These are phyloP conservation scores for Ramularia endophylla DNA, from an alignment of 2,329 filamentous ascomycete species.

Conservation along the genomic window DNA sequence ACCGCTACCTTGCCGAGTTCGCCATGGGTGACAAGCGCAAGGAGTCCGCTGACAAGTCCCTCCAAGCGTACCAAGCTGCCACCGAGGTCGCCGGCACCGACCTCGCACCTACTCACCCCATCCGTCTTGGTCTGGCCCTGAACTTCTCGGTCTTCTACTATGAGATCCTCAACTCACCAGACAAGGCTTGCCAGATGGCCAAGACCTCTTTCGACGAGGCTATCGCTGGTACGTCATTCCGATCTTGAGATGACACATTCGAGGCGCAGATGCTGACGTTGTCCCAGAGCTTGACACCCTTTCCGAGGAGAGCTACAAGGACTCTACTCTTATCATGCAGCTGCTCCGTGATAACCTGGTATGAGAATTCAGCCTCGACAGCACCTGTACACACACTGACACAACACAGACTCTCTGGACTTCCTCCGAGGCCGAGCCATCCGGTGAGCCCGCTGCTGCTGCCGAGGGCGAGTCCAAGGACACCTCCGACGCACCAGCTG, in stretches of 20 bases:
- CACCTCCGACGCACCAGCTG: slow-evolving; percentile 53
- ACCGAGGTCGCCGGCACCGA: slow-evolving; percentile 87
- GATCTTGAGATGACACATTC: not conserved
- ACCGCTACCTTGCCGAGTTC: slow-evolving; percentile 98
- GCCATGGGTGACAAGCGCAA: slow-evolving; percentile 92
- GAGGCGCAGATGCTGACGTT: slow-evolving; percentile 5
- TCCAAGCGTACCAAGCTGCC: slow-evolving; percentile 94
- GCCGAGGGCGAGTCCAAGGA: slow-evolving; percentile 49
- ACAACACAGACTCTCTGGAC: slow-evolving; percentile 85
- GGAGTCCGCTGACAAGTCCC: slow-evolving; percentile 85
- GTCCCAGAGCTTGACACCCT: slow-evolving; percentile 81
- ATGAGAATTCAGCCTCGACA: slow-evolving; percentile 18
- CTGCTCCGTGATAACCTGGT: slow-evolving; percentile 95
- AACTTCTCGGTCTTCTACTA: slow-evolving; percentile 99
- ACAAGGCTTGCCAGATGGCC: slow-evolving; percentile 95
- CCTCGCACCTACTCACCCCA: slow-evolving; percentile 85
- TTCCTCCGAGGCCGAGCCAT: slow-evolving; percentile 90
- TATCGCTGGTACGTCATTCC: slow-evolving; percentile 63
- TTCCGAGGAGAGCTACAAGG: slow-evolving; percentile 99
- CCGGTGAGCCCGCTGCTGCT: slow-evolving; percentile 42
- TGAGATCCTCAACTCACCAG: slow-evolving; percentile 97
- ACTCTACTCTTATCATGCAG: slow-evolving; percentile 98
- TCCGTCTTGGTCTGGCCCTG: slow-evolving; percentile 83
- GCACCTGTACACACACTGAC: slow-evolving; percentile 27
- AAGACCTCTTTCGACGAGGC: slow-evolving; percentile 96